A percentile compares a stretch with the other conserved stretches of the same genome.
Conservation (phyloP, 225 moss, liverwort and hornwort genomes). For the Bryoerythrophyllum caledonicum region DNA sequence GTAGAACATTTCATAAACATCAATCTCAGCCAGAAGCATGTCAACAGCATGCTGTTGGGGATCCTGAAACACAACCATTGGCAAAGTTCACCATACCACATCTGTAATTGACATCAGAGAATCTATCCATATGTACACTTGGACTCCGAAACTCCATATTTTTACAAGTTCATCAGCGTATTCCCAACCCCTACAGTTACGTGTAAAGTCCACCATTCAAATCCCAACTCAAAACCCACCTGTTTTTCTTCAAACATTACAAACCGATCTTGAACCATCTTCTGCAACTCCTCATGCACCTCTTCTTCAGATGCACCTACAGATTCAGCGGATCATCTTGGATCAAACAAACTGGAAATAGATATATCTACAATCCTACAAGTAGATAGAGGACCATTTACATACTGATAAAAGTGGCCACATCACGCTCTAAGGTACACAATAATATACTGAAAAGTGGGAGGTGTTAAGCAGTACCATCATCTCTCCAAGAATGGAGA, state of each 20-base stretch:
- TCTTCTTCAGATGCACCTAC: slow-evolving; percentile 54
- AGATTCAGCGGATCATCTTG: slow-evolving; percentile 1
- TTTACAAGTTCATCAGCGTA: not conserved
- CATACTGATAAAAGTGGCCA: not conserved
- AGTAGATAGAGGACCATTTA: not conserved
- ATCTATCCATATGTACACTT: not conserved
- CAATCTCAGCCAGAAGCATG: slow-evolving; percentile 88
- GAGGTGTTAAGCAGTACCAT: slow-evolving; percentile 32
- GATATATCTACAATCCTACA: slow-evolving; percentile 10
- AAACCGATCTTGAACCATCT: slow-evolving; percentile 81
- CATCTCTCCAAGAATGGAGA: slow-evolving; percentile 22
- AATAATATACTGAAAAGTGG: slow-evolving; percentile 1
- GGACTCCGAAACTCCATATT: not conserved
- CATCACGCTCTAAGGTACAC: not conserved
- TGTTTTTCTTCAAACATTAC: slow-evolving; percentile 59
- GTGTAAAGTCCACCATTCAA: not conserved
- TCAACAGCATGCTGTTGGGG: slow-evolving; percentile 73
- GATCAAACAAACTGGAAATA: slow-evolving; percentile 2
- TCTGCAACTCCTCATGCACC: slow-evolving; percentile 83
- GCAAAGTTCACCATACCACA: slow-evolving; percentile 13
- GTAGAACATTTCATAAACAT: slow-evolving; percentile 93
- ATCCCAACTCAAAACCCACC: slow-evolving; percentile 26
- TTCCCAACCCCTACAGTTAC: not conserved
- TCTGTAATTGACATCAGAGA: not conserved
- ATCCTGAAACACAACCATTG: slow-evolving; percentile 47